Base-by-base conservation (phyloP, 495 filamentous ascomycete species). In the Darksidea phi region DNA sequence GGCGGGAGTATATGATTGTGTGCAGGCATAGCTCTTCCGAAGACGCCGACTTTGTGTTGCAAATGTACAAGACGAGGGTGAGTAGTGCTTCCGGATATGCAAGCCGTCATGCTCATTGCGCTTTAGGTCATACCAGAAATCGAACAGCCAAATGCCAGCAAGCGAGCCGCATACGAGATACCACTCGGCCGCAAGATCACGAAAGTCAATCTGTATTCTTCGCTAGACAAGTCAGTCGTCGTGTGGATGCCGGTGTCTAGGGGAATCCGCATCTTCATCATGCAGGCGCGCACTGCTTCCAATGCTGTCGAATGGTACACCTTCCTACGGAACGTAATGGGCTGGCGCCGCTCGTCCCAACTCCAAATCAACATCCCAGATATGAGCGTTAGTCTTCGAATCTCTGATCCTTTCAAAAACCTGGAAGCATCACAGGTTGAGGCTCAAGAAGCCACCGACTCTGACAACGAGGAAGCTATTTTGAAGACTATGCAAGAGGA, bases 301-400 rank as follows among this genome's bases (percentile, higher is more conserved):
- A 82, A 82, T 58, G 80, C 84, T 20, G 80, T 86, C 25, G 87
- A 90, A 66, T 90, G 87, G 87, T 89, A 87, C 64, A 88, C 87
- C 0, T 90, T 90, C 59, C 73, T 90, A 13, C 77, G 80, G 10
- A 79, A 83, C 36, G 75, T 79, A 1, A 73, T 89, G 11, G 87
- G 87, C 21, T 85, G 81, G 77, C 75, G 76, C 21, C 77, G 82
- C 17, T 73, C 81, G n/a, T 73, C 73, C 34, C 78, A 77, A 21
- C 74, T 90, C n/a, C 82, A 83, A 45, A 80, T 90, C 52, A 77
- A 82, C 62, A 82, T 90, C 6, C 87, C 87, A 18, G 86, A 88
- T 60, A 71, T 90, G 36, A 80, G 77, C n/a, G 76, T 90, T 1
- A 82, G 78, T 15, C 63, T 90, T 13, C 67, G 79, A n/a, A 77